phyloP scores from a whole-genome alignment of 257 asterid genomes.

The Primulina huaijiensis region DNA sequence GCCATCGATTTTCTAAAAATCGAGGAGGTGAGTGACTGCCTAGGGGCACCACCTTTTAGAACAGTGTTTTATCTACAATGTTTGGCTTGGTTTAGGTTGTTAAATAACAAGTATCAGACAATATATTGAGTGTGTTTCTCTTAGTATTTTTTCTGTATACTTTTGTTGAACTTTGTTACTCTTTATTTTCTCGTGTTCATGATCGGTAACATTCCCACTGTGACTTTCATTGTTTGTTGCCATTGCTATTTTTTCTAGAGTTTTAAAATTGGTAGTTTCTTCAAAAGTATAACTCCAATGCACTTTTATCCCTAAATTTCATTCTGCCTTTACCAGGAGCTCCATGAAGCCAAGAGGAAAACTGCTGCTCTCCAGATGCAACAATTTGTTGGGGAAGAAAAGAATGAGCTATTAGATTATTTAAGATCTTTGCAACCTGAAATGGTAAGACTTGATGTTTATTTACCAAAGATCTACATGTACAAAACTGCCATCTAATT shows the following conservation, averaged over 20 bases:
- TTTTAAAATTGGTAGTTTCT: not conserved
- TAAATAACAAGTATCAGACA: not conserved
- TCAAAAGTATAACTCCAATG: not conserved
- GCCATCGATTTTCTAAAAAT: no score
- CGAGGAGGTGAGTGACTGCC: no score
- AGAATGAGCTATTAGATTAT: constrained; percentile 89
- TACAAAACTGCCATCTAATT: not conserved
- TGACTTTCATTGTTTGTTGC: not conserved
- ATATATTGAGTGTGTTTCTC: not conserved
- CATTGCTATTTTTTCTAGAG: not conserved
- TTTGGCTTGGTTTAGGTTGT: not conserved
- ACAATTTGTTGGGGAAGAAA: constrained; percentile 93
- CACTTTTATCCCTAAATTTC: not conserved
- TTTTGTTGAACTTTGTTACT: constrained; percentile 6
- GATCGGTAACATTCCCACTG: not conserved
- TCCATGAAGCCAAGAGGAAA: constrained; percentile 82
- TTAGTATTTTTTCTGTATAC: not conserved
- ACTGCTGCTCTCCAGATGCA: constrained; percentile 97
- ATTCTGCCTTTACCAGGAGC: constrained; percentile 56
- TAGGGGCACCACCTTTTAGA: no score
- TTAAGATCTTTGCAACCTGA: constrained; percentile 88
- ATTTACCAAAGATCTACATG: not conserved
- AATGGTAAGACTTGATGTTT: constrained; percentile 43
- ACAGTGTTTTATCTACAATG: not conserved
- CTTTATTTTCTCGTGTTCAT: not conserved